Base-by-base conservation (phyloP, 176 grass and related monocot species). In the Melocanna baccifera region DNA sequence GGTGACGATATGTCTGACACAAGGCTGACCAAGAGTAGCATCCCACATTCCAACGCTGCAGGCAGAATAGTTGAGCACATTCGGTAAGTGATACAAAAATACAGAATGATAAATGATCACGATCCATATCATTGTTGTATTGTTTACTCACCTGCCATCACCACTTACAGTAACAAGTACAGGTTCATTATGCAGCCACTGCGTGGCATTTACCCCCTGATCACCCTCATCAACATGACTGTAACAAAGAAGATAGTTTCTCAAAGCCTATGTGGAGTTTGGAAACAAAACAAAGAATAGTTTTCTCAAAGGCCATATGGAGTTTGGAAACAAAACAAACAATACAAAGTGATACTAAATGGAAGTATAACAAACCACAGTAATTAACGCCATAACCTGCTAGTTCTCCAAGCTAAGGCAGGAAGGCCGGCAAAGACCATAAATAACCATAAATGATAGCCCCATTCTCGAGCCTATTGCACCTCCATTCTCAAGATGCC, bases 11-110 rank as follows among this genome's bases (percentile, higher is more conserved):
- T 93, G 93, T 58, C 89, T 98, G 69, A 98, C 77, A 65, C 88
- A 93, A 86, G 93, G 93, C 78, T 91, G 88, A 25, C 93, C 93
- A 61, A 98, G 84, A 69, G 87, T 92, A 75, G 91, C 96, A 89
- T 98, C 90, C 93, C 96, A 98, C 91, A 98, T 90, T 80, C 83
- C 93, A 87, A 95, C 58, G 29, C 93, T 95, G 81, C 55, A 87
- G 29, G 57, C 47, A 66, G 36, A 82, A 19, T 66, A 85, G 81
- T 90, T 78, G 59, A 81, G 28, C 57, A 40, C 16, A 66, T 76
- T 42, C 65, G 61, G 42, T 63, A 69, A 23, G 30, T 55, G 73
- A 37, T 88, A 51, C n/a, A 71, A 46, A 80, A 84, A 56, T 62
- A 66, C 39, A 34, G n/a, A 77, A 77, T 29, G 16, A 84, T 70